Evolutionary conservation across 2,329 filamentous ascomycete species (phyloP).

Genomic region (Colletotrichum australisinense): DNA sequence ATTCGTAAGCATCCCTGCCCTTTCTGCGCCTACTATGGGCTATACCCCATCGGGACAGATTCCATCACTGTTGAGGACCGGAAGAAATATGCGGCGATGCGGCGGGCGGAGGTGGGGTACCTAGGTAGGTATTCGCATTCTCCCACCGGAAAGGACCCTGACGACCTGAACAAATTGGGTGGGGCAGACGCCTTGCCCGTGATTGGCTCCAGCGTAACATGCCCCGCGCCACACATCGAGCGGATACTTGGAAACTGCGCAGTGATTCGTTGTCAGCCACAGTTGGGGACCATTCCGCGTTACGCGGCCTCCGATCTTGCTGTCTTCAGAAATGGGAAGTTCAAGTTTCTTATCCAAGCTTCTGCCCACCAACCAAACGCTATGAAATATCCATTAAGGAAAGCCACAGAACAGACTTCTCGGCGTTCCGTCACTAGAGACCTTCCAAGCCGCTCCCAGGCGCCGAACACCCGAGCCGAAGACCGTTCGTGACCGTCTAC

Average conservation of each 20-base stretch:
- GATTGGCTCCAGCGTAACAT: not conserved
- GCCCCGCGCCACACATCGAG: not conserved
- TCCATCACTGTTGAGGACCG: not conserved
- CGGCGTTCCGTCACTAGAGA: not conserved
- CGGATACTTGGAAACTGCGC: not conserved
- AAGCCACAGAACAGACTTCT: not conserved
- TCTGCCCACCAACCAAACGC: no score
- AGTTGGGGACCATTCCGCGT: not conserved
- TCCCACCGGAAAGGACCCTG: constrained; percentile 15
- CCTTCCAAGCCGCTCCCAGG: not conserved
- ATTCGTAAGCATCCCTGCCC: not conserved
- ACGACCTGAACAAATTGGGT: not conserved
- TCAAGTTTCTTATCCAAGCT: no score
- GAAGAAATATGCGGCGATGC: not conserved
- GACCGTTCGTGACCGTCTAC: not conserved
- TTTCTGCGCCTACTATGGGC: not conserved
- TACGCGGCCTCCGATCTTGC: constrained; percentile 25
- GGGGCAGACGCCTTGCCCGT: not conserved
- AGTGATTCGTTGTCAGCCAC: constrained; percentile 17
- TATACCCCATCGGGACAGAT: not conserved
- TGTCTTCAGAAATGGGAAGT: no score
- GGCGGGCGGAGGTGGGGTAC: not conserved
- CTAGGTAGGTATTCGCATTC: not conserved
- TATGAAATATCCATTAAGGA: no score
- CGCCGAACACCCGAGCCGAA: not conserved